A percentile compares a stretch with the other conserved stretches of the same genome.
Evolutionary conservation across 2,329 filamentous ascomycete genomes (phyloP).

Genomic region (Penicillium sp.): DNA sequence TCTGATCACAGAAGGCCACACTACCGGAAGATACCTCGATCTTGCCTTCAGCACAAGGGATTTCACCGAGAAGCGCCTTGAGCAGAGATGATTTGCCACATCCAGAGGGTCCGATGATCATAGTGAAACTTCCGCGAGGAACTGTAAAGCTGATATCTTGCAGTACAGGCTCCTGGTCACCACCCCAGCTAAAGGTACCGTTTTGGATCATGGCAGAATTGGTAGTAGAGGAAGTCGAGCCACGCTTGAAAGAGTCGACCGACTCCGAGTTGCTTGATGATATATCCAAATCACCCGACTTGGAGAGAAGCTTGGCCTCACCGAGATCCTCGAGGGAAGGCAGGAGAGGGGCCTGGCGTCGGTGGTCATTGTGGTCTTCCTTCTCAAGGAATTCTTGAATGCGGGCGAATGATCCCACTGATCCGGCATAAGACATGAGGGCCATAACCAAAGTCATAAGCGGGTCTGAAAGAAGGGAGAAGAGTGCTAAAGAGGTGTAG

Average conservation of each 20-base stretch:
- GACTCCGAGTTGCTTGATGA: slow-evolving; percentile 25
- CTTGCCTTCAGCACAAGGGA: slow-evolving; percentile 34
- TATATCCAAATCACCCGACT: slow-evolving; percentile 25
- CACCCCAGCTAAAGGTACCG: slow-evolving; percentile 51
- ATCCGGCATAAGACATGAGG: slow-evolving; percentile 45
- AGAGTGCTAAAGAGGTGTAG: slow-evolving; percentile 51
- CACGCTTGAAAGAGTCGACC: slow-evolving; percentile 22
- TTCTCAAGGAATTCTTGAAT: slow-evolving; percentile 49
- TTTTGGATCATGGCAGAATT: slow-evolving; percentile 45
- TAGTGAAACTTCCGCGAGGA: slow-evolving; percentile 46
- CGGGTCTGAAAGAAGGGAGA: slow-evolving; percentile 49
- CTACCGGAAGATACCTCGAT: slow-evolving; percentile 32
- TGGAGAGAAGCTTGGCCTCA: slow-evolving; percentile 18
- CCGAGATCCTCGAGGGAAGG: slow-evolving; percentile 20
- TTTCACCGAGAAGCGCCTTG: slow-evolving; percentile 48
- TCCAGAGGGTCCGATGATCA: slow-evolving; percentile 53
- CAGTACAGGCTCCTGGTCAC: slow-evolving; percentile 41
- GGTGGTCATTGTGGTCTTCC: slow-evolving; percentile 29
- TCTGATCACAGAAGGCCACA: slow-evolving; percentile 45
- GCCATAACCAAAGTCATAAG: slow-evolving; percentile 49
- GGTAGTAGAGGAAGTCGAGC: slow-evolving; percentile 8
- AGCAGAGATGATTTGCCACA: slow-evolving; percentile 56
- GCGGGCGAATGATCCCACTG: slow-evolving; percentile 47
- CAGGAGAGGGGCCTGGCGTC: slow-evolving; percentile 12
- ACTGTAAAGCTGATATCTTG: slow-evolving; percentile 44